phyloP scores from a whole-genome alignment of 345 rosid genomes.

The Alliaria petiolata region DNA sequence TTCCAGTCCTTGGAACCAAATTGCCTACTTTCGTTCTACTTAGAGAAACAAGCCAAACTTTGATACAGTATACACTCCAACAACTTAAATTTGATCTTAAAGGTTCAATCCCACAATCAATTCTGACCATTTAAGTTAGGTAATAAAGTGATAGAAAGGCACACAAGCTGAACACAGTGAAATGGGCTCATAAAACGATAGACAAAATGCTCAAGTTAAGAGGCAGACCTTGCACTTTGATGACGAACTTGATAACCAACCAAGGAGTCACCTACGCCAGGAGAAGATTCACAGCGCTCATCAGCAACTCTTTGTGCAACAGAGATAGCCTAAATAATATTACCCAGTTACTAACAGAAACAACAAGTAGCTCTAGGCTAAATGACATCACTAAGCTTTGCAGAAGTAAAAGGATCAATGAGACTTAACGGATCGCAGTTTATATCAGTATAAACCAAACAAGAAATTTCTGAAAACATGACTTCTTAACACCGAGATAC shows the following conservation, averaged over 20 bases:
- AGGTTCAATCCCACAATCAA: too few relatives aligned
- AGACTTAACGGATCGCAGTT: background rate
- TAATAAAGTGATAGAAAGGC: too few relatives aligned
- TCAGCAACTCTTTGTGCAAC: constrained; percentile 95
- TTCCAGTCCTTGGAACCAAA: too few relatives aligned
- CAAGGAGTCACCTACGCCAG: constrained; percentile 73
- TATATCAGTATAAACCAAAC: background rate
- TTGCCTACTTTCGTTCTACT: too few relatives aligned
- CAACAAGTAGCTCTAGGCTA: background rate
- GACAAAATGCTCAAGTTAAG: background rate
- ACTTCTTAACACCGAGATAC: constrained; percentile 25
- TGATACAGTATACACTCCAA: too few relatives aligned
- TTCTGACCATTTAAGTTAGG: too few relatives aligned
- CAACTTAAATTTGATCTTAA: too few relatives aligned
- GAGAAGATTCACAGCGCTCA: constrained; percentile 82
- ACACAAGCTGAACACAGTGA: too few relatives aligned
- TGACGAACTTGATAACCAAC: constrained; percentile 98
- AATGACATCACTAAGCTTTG: background rate
- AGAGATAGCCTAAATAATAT: constrained; percentile 72
- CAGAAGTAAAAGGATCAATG: background rate
- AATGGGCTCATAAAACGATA: background rate
- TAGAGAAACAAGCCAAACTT: too few relatives aligned
- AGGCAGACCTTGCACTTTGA: constrained; percentile 71
- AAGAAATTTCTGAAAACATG: background rate
- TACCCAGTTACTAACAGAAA: constrained; percentile 1